phyloP scores from a whole-genome alignment of 148 eudicot species.

The Camellia sinensis region DNA sequence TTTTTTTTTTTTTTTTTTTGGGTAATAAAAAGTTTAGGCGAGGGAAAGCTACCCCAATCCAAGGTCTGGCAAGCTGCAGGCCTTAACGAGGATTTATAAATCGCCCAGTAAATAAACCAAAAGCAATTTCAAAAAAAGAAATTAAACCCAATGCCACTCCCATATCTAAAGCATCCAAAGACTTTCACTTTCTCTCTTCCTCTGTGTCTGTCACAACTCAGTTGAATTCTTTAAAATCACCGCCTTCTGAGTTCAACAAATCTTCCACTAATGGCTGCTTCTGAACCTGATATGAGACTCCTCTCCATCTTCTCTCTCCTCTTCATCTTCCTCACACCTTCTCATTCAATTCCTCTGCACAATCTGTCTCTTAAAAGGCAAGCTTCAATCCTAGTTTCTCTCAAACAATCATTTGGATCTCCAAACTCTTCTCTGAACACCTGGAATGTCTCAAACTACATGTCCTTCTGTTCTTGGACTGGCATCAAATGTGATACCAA shows the following conservation, averaged over 20 bases:
- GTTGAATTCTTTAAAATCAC: not conserved
- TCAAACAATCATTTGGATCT: slow-evolving; percentile 35
- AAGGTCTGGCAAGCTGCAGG: no score
- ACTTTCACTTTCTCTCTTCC: not conserved
- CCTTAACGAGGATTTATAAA: no score
- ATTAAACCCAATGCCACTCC: not conserved
- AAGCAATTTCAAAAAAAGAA: not conserved
- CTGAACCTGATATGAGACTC: not conserved
- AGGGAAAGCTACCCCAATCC: no score
- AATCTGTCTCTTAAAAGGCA: slow-evolving; percentile 28
- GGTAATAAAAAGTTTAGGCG: no score
- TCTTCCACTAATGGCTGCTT: no score
- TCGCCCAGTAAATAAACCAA: not conserved
- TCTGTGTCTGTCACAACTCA: not conserved
- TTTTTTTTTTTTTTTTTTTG: no score
- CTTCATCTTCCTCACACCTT: slow-evolving; percentile 20
- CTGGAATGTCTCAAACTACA: slow-evolving; percentile 26
- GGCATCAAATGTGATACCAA: slow-evolving; percentile 32
- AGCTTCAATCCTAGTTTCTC: slow-evolving; percentile 42
- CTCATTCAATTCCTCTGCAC: slow-evolving; percentile 18
- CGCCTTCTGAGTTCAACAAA: no score
- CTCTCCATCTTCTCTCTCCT: slow-evolving; percentile 23
- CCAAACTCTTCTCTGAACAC: slow-evolving; percentile 12
- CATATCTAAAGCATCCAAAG: slow-evolving; percentile 14
- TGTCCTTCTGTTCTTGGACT: slow-evolving; percentile 40